Evolutionary conservation across 1,284 basidiomycete genomes (phyloP), one percentile per base, ranked within the genome.

Genomic region (Termitomyces sp.): DNA sequence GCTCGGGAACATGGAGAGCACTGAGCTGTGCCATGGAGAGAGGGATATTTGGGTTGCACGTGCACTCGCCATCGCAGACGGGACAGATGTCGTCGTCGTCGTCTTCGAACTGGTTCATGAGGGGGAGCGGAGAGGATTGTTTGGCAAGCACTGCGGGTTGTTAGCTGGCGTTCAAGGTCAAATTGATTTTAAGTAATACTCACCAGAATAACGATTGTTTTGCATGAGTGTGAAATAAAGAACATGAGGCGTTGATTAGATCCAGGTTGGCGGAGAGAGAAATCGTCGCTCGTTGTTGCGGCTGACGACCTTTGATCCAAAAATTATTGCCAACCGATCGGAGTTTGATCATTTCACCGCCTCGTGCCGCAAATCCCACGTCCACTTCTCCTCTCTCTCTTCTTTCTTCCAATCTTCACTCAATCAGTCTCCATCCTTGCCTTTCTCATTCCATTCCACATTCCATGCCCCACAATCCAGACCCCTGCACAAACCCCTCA

Each of bases 11-110:
- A 52, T 60, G 60, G 39, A 61, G 58, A 16, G 62, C 55, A 60
- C 65, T 66, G 61, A 67, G 66, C 55, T 68, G 64, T 55, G 63
- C 56, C 65, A 66, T 67, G 54, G 64, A 65, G 54, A 64, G 56
- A 9, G 62, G 62, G 64, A 57, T 59, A 60, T 54, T 56, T 68
- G 67, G 69, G 68, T n/a, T 35, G 74, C 88, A 91, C 34, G 85
- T 89, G 73, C 88, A 91, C 64, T 88, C 83, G 65, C 84, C 84
- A 76, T 89, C 88, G 86, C 88, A 91, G 59, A 90, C 86, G 16
- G 86, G 86, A 68, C 88, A 91, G 57, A 90, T 88, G 67, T 88
- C 83, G 80, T 81, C 78, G 76, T 87, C 84, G 72, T 81, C 79
- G 69, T 79, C 77, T 68, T 74, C 65, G 57, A 63, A 61, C 64